These are phyloP conservation scores for Ceratocystis albifundus DNA, from an alignment of 2,329 filamentous ascomycete species.

Conservation along the genomic window DNA sequence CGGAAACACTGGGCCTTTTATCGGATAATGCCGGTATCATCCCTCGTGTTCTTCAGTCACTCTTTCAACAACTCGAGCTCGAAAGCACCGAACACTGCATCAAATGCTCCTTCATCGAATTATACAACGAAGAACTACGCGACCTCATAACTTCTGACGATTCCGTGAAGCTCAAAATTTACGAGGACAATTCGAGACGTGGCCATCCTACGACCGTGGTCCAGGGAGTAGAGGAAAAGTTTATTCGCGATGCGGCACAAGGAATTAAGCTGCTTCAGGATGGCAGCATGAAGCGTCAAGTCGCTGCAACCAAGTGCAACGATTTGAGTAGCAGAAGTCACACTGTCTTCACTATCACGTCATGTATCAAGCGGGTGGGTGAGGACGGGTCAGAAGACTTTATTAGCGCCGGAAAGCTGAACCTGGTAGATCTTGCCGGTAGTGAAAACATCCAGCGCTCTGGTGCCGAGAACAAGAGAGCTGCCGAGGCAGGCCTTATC, in stretches of 20 bases:
- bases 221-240: slow-evolving; percentile 94
- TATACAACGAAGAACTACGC: slow-evolving; percentile 95
- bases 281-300: slow-evolving; percentile 86
- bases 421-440: slow-evolving; percentile 89
- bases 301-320: slow-evolving; percentile 99
- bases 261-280: slow-evolving; percentile 81
- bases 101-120: slow-evolving; percentile 95
- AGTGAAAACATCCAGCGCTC: slow-evolving; percentile 97
- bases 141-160: slow-evolving; percentile 80
- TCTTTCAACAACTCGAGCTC: slow-evolving; percentile 74
- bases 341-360: slow-evolving; percentile 92
- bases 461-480: slow-evolving; percentile 94
- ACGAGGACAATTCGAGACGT: slow-evolving; percentile 76
- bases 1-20: slow-evolving; percentile 68
- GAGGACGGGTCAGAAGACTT: slow-evolving; percentile 83
- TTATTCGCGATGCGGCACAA: slow-evolving; percentile 72
- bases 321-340: slow-evolving; percentile 94
- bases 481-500: slow-evolving; percentile 88
- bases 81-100: slow-evolving; percentile 76
- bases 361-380: slow-evolving; percentile 69
- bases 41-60: slow-evolving; percentile 72
- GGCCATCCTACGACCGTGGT: slow-evolving; percentile 79
- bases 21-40: slow-evolving; percentile 93
- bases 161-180: slow-evolving; percentile 81
- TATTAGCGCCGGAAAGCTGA: slow-evolving; percentile 83